phyloP scores from a whole-genome alignment of 108 stramenopile species.

The Chaetoceros tenuissimus region DNA sequence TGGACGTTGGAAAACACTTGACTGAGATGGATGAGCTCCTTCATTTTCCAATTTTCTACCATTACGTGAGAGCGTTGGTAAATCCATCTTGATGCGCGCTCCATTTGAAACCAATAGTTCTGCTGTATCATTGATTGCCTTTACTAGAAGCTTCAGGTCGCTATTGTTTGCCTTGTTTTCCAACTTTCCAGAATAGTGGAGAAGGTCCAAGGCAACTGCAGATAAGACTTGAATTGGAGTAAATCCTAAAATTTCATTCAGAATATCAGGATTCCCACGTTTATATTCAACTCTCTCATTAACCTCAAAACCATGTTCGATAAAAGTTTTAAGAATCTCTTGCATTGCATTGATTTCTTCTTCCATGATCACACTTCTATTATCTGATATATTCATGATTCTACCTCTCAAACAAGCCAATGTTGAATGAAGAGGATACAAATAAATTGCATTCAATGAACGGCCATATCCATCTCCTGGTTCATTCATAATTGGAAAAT shows the following conservation, averaged over 20 bases:
- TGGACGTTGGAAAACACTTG: neutral
- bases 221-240: slow-evolving; percentile 70
- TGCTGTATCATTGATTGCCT: slow-evolving; percentile 25
- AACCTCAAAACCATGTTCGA: slow-evolving; percentile 56
- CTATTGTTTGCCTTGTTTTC: neutral
- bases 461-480: slow-evolving; percentile 1
- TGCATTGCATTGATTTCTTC: neutral
- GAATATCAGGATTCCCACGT: slow-evolving; percentile 17
- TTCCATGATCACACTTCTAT: neutral
- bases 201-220: slow-evolving; percentile 28
- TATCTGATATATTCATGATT: slow-evolving; percentile 11
- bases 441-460: slow-evolving; percentile 43
- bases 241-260: slow-evolving; percentile 46
- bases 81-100: slow-evolving; percentile 40
- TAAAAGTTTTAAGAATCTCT: slow-evolving; percentile 35
- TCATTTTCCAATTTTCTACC: slow-evolving; percentile 20
- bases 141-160: slow-evolving; percentile 16
- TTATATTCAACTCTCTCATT: slow-evolving; percentile 67
- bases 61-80: slow-evolving; percentile 36
- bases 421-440: slow-evolving; percentile 63
- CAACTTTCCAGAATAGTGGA: too few relatives aligned
- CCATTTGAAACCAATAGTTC: slow-evolving; percentile 46
- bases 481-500: slow-evolving; percentile 36
- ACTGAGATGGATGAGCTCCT: neutral
- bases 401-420: slow-evolving; percentile 32